phyloP scores from a whole-genome alignment of 345 rosid species.

The Brassica juncea region DNA sequence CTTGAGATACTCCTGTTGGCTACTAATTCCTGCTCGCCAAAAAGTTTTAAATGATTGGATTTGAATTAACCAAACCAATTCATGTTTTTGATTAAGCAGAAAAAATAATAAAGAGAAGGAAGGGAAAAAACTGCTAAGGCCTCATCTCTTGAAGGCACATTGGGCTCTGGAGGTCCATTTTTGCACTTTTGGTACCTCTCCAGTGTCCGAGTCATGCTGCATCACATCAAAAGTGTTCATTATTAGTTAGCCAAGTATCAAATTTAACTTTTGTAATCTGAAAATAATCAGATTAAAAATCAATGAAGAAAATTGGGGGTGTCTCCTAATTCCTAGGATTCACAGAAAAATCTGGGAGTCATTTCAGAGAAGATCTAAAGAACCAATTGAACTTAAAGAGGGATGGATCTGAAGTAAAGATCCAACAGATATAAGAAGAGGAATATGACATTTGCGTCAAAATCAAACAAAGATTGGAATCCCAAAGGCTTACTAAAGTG shows the following conservation, averaged over 20 bases:
- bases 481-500: slow-evolving; percentile 39
- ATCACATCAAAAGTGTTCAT: not conserved
- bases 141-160: slow-evolving; percentile 67
- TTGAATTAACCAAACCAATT: not conserved
- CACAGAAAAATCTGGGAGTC: not conserved
- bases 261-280: not conserved
- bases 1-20: slow-evolving; percentile 92
- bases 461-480: slow-evolving; percentile 8
- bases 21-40: slow-evolving; percentile 68
- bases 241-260: not conserved
- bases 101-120: not conserved
- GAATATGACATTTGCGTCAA: slow-evolving; percentile 4
- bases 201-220: slow-evolving; percentile 83
- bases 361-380: slow-evolving; percentile 3
- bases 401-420: slow-evolving; percentile 18
- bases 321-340: not conserved
- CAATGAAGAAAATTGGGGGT: not conserved
- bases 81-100: not conserved
- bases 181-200: slow-evolving; percentile 98
- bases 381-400: not conserved
- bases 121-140: slow-evolving; percentile 59
- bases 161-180: slow-evolving; percentile 92
- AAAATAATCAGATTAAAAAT: not conserved
- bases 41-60: not conserved
- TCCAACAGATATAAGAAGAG: slow-evolving; percentile 37